These are phyloP conservation scores for Arthromyces matolae DNA, from an alignment of 768 basidiomycete species.

Conservation along the genomic window DNA sequence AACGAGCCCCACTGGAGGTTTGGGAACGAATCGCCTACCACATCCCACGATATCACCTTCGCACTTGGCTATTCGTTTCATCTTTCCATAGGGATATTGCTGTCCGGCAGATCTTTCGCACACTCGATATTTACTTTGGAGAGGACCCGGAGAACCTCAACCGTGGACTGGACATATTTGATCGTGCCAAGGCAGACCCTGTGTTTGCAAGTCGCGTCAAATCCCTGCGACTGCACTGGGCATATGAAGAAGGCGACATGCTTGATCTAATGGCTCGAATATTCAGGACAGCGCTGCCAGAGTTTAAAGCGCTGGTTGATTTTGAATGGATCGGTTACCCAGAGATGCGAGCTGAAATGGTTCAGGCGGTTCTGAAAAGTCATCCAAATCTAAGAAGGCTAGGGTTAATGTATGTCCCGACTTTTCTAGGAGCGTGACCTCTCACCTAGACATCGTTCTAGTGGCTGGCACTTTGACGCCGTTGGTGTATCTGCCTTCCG, in stretches of 20 bases:
- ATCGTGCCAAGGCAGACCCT: slow-evolving; percentile 59
- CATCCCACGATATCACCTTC: slow-evolving; percentile 62
- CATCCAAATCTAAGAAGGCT: slow-evolving; percentile 53
- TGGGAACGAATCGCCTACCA: slow-evolving; percentile 64
- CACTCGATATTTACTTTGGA: slow-evolving; percentile 64
- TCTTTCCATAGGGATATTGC: slow-evolving; percentile 64
- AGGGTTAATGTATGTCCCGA: slow-evolving; percentile 52
- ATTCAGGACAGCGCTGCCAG: slow-evolving; percentile 59
- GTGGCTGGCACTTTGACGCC: slow-evolving; percentile 74
- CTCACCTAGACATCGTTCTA: slow-evolving; percentile 16
- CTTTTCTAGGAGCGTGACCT: neutral
- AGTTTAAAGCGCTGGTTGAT: slow-evolving; percentile 55
- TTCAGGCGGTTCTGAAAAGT: slow-evolving; percentile 49
- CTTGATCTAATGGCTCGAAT: slow-evolving; percentile 48
- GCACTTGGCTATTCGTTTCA: slow-evolving; percentile 67
- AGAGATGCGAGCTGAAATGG: slow-evolving; percentile 65
- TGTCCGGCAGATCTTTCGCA: slow-evolving; percentile 60
- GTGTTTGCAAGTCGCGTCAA: slow-evolving; percentile 58
- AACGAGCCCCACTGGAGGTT: slow-evolving; percentile 59
- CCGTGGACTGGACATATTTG: slow-evolving; percentile 63
- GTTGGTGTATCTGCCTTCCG: slow-evolving; percentile 63
- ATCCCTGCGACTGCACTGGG: slow-evolving; percentile 61
- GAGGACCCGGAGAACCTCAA: slow-evolving; percentile 60
- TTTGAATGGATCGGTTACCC: slow-evolving; percentile 81
- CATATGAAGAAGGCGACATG: slow-evolving; percentile 67